A percentile compares a stretch with the other conserved stretches of the same genome.
Conservation (phyloP, 73 alveolate species). For the Chromera velia region DNA sequence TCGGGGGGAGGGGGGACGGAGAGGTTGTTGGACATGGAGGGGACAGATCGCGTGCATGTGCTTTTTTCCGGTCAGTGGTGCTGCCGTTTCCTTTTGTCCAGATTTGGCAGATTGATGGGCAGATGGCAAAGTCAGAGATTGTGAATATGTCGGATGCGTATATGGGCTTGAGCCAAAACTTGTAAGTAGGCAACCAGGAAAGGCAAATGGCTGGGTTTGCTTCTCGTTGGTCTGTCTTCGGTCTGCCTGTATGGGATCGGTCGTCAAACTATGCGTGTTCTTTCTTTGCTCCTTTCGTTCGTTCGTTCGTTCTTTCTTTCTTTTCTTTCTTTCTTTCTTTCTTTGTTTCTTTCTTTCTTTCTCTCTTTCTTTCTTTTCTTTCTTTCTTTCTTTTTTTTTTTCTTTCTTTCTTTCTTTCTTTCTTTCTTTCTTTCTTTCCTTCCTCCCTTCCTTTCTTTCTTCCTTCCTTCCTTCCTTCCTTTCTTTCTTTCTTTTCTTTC, state of each 20-base stretch:
- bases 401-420: no score
- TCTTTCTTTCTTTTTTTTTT: not conserved
- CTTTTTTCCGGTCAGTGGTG: conserved; percentile 12
- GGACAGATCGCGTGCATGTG: conserved; percentile 31
- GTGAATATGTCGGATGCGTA: no score
- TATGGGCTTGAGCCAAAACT: no score
- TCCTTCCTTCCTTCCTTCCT: not conserved
- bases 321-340: no score
- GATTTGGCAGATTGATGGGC: not conserved
- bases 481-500: not conserved
- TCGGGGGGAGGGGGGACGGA: conserved; percentile 25
- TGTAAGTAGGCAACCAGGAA: no score
- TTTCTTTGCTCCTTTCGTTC: no score
- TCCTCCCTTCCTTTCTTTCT: conserved; percentile 1
- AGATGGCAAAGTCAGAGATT: not conserved
- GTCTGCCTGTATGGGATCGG: no score
- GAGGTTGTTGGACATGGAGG: conserved; percentile 32
- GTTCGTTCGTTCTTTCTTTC: no score
- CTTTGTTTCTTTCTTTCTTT: not conserved
- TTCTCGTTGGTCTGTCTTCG: no score
- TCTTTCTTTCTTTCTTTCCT: no score
- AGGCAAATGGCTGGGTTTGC: no score
- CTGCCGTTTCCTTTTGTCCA: not conserved
- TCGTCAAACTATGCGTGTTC: no score
- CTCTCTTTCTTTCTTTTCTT: not conserved